Conservation (phyloP, 768 basidiomycete genomes). For the Russula foetens region DNA sequence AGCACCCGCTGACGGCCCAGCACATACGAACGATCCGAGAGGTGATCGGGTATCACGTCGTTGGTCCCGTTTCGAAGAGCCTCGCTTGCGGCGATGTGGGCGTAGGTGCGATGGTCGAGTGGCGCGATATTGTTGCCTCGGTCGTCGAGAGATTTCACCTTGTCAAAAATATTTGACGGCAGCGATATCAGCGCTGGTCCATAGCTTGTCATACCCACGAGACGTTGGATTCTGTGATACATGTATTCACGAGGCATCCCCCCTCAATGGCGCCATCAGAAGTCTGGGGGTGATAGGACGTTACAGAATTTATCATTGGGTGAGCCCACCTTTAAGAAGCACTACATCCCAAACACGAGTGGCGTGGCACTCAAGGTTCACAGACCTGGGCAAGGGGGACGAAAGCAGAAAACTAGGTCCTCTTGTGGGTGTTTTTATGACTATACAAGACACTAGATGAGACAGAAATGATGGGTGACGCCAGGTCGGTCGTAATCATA, state of each 20-base stretch:
- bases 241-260: not conserved
- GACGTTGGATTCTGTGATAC: not conserved
- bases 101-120: conserved; percentile 95
- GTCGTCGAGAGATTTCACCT: conserved; percentile 49
- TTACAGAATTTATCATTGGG: not conserved
- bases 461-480: not conserved
- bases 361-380: too few relatives aligned
- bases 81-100: conserved; percentile 92
- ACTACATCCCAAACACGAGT: too few relatives aligned
- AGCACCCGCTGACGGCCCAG: conserved; percentile 82
- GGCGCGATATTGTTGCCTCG: conserved; percentile 77
- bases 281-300: not conserved
- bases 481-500: conserved; percentile 6
- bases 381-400: not conserved
- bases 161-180: not conserved
- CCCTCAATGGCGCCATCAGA: not conserved
- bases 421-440: not conserved
- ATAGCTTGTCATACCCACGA: not conserved
- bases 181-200: not conserved
- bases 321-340: not conserved
- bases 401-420: not conserved
- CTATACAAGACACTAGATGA: conserved; percentile 2
- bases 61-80: conserved; percentile 81
- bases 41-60: conserved; percentile 68
- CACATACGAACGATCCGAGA: conserved; percentile 73